A percentile compares a stretch with the other conserved stretches of the same genome.
Conservation (phyloP, 1,284 basidiomycete genomes). For the Porodaedalea pini region DNA sequence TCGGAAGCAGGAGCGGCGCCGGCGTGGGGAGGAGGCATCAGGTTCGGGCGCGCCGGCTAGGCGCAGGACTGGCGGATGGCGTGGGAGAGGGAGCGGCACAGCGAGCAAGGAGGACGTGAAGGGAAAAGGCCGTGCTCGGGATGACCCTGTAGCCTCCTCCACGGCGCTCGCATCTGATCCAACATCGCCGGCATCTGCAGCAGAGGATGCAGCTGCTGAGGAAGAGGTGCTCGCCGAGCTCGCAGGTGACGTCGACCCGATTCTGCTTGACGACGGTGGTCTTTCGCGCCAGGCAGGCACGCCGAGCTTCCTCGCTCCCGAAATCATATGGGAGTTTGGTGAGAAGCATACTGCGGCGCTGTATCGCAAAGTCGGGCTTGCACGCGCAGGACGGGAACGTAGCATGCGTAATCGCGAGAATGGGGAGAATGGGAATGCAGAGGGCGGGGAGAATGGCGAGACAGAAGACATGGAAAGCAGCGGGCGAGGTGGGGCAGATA, state of each 20-base stretch:
- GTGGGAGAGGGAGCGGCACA: conserved; percentile 43
- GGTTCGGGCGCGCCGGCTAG: conserved; percentile 50
- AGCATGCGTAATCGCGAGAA: not conserved
- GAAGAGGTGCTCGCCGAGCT: conserved; percentile 14
- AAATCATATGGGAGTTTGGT: conserved; percentile 73
- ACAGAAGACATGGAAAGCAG: not conserved
- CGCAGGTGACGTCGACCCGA: conserved; percentile 12
- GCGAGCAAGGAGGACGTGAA: conserved; percentile 7
- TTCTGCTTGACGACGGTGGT: conserved; percentile 19
- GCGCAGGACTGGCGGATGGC: conserved; percentile 87
- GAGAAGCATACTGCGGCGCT: conserved; percentile 4
- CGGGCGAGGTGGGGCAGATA: conserved; percentile 9
- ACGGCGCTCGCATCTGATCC: not conserved
- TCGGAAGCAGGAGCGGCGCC: conserved; percentile 7
- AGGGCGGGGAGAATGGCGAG: not conserved
- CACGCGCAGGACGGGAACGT: not conserved
- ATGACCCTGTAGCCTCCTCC: not conserved
- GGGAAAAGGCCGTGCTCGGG: conserved; percentile 11
- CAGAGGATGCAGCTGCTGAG: conserved; percentile 9
- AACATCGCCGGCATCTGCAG: not conserved
- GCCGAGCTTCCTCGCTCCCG: conserved; percentile 97
- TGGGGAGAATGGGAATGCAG: not conserved
- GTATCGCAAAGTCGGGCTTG: not conserved
- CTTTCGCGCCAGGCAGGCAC: conserved; percentile 64
- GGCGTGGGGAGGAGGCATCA: conserved; percentile 1